Percentiles rank a stretch among this genome's conserved stretches.
phyloP scores from a whole-genome alignment of 768 basidiomycete genomes.

The Rhodotorula paludigena region DNA sequence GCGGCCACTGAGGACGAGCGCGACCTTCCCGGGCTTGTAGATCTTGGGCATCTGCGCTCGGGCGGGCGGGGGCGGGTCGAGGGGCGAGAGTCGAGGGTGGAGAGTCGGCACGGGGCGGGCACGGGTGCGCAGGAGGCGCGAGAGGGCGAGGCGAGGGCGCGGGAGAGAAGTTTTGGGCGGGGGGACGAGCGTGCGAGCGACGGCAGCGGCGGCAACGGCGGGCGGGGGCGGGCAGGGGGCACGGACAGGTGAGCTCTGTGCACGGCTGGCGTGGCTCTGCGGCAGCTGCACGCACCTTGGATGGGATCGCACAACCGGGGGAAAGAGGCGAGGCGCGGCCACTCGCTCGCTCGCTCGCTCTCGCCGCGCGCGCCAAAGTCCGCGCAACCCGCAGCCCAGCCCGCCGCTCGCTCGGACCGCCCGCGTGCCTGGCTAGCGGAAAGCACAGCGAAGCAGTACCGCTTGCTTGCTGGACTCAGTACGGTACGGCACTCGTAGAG shows the following conservation, averaged over 20 bases:
- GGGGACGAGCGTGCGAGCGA: not conserved
- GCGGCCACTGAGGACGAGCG: constrained; percentile 58
- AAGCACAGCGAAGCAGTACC: no score
- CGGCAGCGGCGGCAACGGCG: not conserved
- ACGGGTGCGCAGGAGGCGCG: not conserved
- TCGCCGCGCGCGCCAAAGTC: no score
- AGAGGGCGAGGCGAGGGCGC: not conserved
- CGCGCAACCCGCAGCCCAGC: no score
- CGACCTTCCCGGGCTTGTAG: constrained; percentile 53
- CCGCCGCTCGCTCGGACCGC: no score
- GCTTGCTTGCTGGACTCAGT: no score
- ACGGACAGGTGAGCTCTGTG: constrained; percentile 7
- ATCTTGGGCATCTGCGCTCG: constrained; percentile 43
- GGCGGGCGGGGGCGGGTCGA: not conserved
- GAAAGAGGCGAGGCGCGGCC: not conserved
- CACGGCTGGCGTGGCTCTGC: not conserved
- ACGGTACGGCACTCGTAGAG: no score
- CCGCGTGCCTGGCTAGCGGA: no score
- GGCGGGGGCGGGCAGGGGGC: not conserved
- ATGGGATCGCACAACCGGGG: constrained; percentile 9
- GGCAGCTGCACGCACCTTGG: not conserved
- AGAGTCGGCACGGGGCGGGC: not conserved
- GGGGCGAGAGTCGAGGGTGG: not conserved
- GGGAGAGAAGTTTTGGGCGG: no score
- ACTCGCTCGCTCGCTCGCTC: no score